Percentiles rank a stretch among this genome's conserved stretches.
These are phyloP conservation scores for Fomitopsis palustris DNA, from an alignment of 1,284 basidiomycete species.

Conservation along the genomic window DNA sequence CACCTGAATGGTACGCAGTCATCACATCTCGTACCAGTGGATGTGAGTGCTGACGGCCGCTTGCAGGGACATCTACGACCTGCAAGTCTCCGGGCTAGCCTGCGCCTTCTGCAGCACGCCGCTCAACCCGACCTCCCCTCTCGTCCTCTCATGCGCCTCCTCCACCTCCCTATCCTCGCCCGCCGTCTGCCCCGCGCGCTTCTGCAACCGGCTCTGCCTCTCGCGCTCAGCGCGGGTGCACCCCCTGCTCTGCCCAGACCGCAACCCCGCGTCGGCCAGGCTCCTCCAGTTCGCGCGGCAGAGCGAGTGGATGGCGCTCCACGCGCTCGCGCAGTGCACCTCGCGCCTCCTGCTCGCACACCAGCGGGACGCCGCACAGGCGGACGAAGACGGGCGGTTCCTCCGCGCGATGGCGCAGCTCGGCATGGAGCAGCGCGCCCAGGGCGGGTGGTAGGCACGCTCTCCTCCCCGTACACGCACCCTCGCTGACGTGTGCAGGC, in stretches of 20 bases:
- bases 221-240: conserved; percentile 60
- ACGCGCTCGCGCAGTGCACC: conserved; percentile 65
- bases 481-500: no score
- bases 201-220: conserved; percentile 79
- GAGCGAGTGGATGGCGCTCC: conserved; percentile 71
- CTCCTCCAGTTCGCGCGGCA: conserved; percentile 60
- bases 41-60: background rate
- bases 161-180: conserved; percentile 36
- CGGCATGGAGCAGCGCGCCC: conserved; percentile 63
- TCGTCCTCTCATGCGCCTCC: conserved; percentile 48
- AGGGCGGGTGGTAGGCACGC: conserved; percentile 43
- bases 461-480: no score
- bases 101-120: conserved; percentile 70
- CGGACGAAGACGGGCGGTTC: conserved; percentile 48
- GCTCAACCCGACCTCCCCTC: conserved; percentile 40
- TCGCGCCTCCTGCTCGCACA: conserved; percentile 59
- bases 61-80: conserved; percentile 66
- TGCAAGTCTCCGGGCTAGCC: conserved; percentile 51
- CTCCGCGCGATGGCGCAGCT: conserved; percentile 54
- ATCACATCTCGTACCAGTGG: no score
- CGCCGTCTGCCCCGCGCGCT: conserved; percentile 56
- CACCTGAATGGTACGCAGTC: conserved; percentile 68
- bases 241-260: conserved; percentile 68
- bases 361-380: conserved; percentile 38
- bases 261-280: conserved; percentile 64